Evolutionary conservation across 2,329 filamentous ascomycete species (phyloP), one percentile per base, ranked within the genome.

Genomic region (Colletotrichum lupini): DNA sequence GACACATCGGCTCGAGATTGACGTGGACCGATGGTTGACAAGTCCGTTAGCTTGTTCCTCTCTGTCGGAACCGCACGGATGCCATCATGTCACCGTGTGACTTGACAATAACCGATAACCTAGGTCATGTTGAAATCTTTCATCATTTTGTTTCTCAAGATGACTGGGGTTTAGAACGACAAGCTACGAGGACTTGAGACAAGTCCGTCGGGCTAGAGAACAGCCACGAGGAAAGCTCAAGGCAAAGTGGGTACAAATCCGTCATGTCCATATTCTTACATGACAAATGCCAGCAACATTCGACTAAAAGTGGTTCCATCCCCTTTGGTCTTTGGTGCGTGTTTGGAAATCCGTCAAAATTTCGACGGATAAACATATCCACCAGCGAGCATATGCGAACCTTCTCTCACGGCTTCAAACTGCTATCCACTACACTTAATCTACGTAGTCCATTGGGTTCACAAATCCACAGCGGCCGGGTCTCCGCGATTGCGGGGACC

Each of bases 401-500:
- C 52, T 55, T 22, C 52, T 4, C 49, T 24, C 52, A 14, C 14
- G 2, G 37, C 37, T 42, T 19, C 37, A 42, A 0, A 1, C 2
- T 8, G 11, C 52, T 14, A 12, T 11, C 52, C 52, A 22, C 55
- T 35, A 3, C 30, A 11, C 32, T 16, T 30, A 42, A 59, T 9
- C 57, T 42, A 35, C 57, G 9, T 26, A 37, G 37, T 30, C 9
- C 22, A 24, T 24, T 24, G 42, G 7, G 37, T 60, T 42, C 24
- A 66, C 58, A 46, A 22, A 11, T 26, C 35, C 58, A 61, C 68
- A 66, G 68, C 61, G 61, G 68, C 30, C n/a, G 61, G 60, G 60
- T 55, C 67, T 70, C 68, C 68, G 68, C 68, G 68, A 66, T 66
- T 66, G 61, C 62, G 68, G 68, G 68, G 68, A 66, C 68, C 68